phyloP scores from a whole-genome alignment of 345 rosid genomes.

The Xanthoceras sorbifolium region DNA sequence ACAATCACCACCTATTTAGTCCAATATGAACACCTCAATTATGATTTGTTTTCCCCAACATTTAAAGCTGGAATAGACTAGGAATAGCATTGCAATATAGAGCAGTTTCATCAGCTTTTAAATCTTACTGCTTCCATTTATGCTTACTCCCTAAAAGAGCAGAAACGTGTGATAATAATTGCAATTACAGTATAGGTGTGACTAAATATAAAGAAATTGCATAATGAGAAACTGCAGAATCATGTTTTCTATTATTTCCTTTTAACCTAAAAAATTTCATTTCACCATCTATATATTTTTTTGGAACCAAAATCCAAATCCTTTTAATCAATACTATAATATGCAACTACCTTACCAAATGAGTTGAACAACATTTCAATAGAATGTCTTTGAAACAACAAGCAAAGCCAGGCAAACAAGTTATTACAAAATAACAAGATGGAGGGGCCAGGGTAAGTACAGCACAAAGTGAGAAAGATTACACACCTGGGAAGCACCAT shows the following conservation, averaged over 20 bases:
- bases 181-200: too few relatives aligned
- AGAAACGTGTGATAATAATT: too few relatives aligned
- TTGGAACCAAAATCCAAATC: background rate
- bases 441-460: background rate
- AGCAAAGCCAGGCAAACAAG: background rate
- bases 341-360: background rate
- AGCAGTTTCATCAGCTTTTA: too few relatives aligned
- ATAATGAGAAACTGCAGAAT: too few relatives aligned
- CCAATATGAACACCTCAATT: too few relatives aligned
- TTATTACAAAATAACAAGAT: background rate
- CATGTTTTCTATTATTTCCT: background rate
- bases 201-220: too few relatives aligned
- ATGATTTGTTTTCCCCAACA: too few relatives aligned
- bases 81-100: too few relatives aligned
- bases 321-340: background rate
- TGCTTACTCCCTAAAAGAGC: too few relatives aligned
- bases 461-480: constrained; percentile 13
- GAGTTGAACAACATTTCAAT: background rate
- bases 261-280: background rate
- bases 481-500: constrained; percentile 62
- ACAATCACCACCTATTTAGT: too few relatives aligned
- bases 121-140: too few relatives aligned
- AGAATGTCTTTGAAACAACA: background rate
- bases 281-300: background rate
- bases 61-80: too few relatives aligned